phyloP scores from a whole-genome alignment of 2,329 filamentous ascomycete genomes.

The Paecilomyces formosus region DNA sequence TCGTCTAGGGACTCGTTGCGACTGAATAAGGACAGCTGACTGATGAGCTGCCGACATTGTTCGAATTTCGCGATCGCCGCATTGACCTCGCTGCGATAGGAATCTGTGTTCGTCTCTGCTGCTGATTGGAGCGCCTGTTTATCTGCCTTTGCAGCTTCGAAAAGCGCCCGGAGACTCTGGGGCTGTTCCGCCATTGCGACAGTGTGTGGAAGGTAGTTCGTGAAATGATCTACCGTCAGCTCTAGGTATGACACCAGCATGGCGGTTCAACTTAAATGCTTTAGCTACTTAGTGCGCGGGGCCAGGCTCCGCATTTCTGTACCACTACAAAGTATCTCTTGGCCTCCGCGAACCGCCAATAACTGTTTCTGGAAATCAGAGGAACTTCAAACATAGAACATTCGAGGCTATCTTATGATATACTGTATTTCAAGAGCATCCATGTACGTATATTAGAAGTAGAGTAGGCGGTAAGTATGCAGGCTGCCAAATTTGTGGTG shows the following conservation, averaged over 20 bases:
- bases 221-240: conserved; percentile 3
- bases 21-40: conserved; percentile 75
- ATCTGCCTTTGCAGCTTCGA: conserved; percentile 47
- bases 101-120: conserved; percentile 57
- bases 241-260: background rate
- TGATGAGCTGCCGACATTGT: conserved; percentile 62
- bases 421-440: too few relatives aligned
- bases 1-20: conserved; percentile 86
- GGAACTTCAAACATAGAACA: background rate
- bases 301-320: background rate
- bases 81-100: conserved; percentile 61
- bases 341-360: background rate
- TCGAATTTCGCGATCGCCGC: conserved; percentile 64
- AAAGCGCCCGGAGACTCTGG: conserved; percentile 49
- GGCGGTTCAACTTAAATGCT: background rate
- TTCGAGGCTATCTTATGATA: too few relatives aligned
- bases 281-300: background rate
- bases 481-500: background rate
- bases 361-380: background rate
- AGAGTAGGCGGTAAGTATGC: background rate
- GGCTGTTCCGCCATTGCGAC: conserved; percentile 38
- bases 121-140: conserved; percentile 53
- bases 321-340: background rate
- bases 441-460: background rate
- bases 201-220: background rate